Conservation (phyloP, 108 stramenopile genomes). For the Pseudonitzschia delicatissima region DNA sequence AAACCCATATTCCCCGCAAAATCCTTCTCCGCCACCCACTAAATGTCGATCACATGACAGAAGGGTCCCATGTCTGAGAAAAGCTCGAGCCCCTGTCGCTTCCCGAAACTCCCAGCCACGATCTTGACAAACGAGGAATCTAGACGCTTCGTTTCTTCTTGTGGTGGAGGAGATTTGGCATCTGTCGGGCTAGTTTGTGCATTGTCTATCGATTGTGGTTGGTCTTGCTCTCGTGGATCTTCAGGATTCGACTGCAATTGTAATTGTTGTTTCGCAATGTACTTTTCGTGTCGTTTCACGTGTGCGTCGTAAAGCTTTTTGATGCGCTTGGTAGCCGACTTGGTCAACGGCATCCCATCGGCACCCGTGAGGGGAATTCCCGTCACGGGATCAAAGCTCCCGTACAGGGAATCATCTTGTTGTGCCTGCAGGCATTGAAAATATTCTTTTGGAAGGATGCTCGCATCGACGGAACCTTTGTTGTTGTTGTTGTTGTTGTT, state of each 20-base stretch:
- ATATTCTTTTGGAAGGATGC: slow-evolving; percentile 41
- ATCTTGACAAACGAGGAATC: slow-evolving; percentile 46
- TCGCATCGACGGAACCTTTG: slow-evolving; percentile 22
- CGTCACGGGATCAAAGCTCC: slow-evolving; percentile 18
- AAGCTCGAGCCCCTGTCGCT: slow-evolving; percentile 57
- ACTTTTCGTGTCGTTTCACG: slow-evolving; percentile 47
- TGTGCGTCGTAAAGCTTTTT: slow-evolving; percentile 54
- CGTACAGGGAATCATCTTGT: slow-evolving; percentile 8
- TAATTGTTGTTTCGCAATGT: neutral
- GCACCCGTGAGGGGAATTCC: slow-evolving; percentile 49
- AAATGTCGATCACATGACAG: slow-evolving; percentile 58
- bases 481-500: slow-evolving; percentile 13
- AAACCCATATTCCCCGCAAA: no score
- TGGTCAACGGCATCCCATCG: slow-evolving; percentile 46
- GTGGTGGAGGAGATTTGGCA: slow-evolving; percentile 15
- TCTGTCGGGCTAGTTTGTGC: neutral
- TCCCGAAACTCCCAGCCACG: slow-evolving; percentile 61
- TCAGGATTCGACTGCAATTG: no score
- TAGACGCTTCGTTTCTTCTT: slow-evolving; percentile 1
- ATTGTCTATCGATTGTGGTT: neutral
- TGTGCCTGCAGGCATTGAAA: neutral
- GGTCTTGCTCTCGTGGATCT: no score
- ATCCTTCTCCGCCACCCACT: no score
- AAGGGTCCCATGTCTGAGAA: slow-evolving; percentile 68
- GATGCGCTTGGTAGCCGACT: slow-evolving; percentile 54